Percentiles rank a stretch among this genome's conserved stretches.
Conservation (phyloP, 768 basidiomycete species). For the Macrocybe gigantea region DNA sequence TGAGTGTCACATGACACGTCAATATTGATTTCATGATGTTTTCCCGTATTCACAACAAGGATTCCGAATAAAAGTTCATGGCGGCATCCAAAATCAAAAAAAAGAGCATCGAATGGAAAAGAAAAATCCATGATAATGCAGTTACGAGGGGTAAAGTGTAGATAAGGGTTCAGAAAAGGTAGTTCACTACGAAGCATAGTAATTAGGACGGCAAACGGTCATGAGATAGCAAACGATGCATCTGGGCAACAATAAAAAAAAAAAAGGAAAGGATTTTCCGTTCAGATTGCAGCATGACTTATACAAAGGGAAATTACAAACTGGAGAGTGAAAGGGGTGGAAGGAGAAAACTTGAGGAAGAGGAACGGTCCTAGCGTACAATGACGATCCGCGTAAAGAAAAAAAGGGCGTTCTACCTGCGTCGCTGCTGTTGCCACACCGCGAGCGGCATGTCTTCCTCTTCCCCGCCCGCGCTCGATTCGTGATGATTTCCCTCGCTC, state of each 20-base stretch:
- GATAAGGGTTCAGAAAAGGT: too few species aligned
- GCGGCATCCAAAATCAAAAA: too few species aligned
- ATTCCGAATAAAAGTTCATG: too few species aligned
- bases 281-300: constrained; percentile 16
- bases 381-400: constrained; percentile 5
- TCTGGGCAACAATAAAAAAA: constrained; percentile 1
- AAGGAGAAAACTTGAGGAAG: constrained; percentile 7
- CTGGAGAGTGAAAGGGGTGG: constrained; percentile 3
- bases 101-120: too few species aligned
- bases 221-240: neutral
- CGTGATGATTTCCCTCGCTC: constrained; percentile 27
- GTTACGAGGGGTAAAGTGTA: too few species aligned
- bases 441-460: constrained; percentile 82
- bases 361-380: constrained; percentile 1
- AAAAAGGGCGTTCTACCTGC: constrained; percentile 31
- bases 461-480: constrained; percentile 34
- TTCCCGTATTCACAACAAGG: too few species aligned
- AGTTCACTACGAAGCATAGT: neutral
- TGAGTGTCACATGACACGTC: too few species aligned
- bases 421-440: constrained; percentile 71
- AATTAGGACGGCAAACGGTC: neutral
- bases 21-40: too few species aligned
- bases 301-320: constrained; percentile 9
- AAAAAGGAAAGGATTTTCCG: constrained; percentile 7
- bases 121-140: too few species aligned